These are phyloP conservation scores for Leccinum variicolor DNA, from an alignment of 768 basidiomycete species.

Conservation along the genomic window DNA sequence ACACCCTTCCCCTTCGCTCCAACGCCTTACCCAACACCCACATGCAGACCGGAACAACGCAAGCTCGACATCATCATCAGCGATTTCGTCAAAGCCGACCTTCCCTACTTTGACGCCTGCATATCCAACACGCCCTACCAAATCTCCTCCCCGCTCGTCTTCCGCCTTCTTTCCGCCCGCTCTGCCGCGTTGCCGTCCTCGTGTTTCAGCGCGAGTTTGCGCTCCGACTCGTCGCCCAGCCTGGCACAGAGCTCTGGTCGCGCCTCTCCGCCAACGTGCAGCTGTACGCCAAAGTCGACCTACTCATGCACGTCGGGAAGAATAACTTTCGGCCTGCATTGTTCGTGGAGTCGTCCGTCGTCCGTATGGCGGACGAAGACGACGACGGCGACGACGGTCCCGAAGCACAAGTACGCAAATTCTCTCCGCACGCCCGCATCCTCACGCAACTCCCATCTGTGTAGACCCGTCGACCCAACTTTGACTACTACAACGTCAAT, in stretches of 20 bases:
- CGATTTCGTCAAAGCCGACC: constrained; percentile 94
- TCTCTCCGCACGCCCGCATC: neutral
- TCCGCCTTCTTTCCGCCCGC: constrained; percentile 91
- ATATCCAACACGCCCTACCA: constrained; percentile 99
- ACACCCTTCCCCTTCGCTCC: neutral
- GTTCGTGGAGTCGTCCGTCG: constrained; percentile 88
- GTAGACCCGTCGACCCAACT: constrained; percentile 35
- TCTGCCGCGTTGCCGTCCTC: constrained; percentile 91
- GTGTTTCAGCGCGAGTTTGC: constrained; percentile 99
- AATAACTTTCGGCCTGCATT: constrained; percentile 99
- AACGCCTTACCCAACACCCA: neutral
- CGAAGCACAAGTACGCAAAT: constrained; percentile 38
- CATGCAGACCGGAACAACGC: constrained; percentile 82
- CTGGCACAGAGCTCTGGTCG: constrained; percentile 83
- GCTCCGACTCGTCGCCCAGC: constrained; percentile 81
- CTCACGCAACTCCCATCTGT: neutral
- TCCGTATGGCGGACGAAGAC: constrained; percentile 59
- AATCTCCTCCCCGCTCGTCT: constrained; percentile 96
- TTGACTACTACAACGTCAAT: constrained; percentile 87
- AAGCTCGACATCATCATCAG: constrained; percentile 95
- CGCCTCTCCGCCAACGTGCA: constrained; percentile 92
- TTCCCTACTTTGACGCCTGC: constrained; percentile 98
- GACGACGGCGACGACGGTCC: constrained; percentile 27
- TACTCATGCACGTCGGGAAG: constrained; percentile 93
- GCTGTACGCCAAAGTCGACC: too few relatives aligned